Conservation (phyloP, 2,329 filamentous ascomycete genomes). For the Myotisia sp. region DNA sequence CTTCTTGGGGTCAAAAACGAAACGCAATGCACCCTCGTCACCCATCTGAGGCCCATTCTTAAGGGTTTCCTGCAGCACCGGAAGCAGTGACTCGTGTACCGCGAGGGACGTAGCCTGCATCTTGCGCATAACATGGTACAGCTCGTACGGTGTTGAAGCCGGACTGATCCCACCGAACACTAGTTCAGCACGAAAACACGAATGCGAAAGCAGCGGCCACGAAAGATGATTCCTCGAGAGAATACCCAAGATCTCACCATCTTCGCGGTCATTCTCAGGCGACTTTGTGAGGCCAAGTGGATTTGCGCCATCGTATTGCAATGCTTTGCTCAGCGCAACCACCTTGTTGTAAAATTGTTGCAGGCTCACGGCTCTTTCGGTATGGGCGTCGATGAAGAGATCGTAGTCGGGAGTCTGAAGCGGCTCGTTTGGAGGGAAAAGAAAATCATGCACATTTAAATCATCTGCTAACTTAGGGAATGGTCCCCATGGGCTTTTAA, state of each 20-base stretch:
- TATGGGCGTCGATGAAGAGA: slow-evolving; percentile 9
- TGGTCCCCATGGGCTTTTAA: slow-evolving; percentile 8
- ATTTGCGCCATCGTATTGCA: slow-evolving; percentile 9
- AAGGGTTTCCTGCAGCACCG: slow-evolving; percentile 6
- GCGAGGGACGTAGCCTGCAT: slow-evolving; percentile 9
- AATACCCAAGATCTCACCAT: slow-evolving; percentile 9
- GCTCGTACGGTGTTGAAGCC: slow-evolving; percentile 8
- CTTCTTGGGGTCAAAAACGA: slow-evolving; percentile 8
- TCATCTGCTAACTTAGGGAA: slow-evolving; percentile 8
- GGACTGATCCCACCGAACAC: slow-evolving; percentile 10
- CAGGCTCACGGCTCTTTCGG: slow-evolving; percentile 2
- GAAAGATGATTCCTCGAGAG: slow-evolving; percentile 8
- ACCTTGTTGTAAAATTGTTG: slow-evolving; percentile 9
- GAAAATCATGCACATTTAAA: slow-evolving; percentile 9
- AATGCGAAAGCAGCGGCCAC: slow-evolving; percentile 9
- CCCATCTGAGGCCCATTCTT: slow-evolving; percentile 2
- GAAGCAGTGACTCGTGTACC: slow-evolving; percentile 10
- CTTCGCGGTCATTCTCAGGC: slow-evolving; percentile 6
- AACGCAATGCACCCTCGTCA: slow-evolving; percentile 1
- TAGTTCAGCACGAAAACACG: slow-evolving; percentile 9
- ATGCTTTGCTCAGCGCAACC: slow-evolving; percentile 6
- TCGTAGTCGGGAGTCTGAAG: slow-evolving; percentile 7
- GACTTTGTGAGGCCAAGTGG: slow-evolving; percentile 6
- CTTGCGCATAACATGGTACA: slow-evolving; percentile 11
- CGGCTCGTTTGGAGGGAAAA: slow-evolving; percentile 6